phyloP scores from a whole-genome alignment of 306 rosid species.

The Fragaria nilgerrensis region DNA sequence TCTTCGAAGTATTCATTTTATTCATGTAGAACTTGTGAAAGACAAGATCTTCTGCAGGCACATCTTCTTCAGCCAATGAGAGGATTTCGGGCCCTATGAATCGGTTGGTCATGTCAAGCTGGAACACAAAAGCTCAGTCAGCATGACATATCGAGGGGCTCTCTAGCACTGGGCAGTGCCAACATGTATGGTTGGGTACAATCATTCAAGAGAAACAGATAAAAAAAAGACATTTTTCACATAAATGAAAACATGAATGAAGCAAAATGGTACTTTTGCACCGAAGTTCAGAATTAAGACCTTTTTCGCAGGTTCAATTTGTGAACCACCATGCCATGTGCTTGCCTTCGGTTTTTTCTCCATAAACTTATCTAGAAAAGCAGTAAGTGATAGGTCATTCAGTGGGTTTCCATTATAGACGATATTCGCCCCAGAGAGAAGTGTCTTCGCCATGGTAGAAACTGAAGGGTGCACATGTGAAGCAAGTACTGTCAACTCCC shows the following conservation, averaged over 20 bases:
- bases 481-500: conserved; percentile 87
- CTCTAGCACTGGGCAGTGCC: background rate
- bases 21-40: conserved; percentile 88
- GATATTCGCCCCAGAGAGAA: conserved; percentile 87
- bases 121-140: conserved; percentile 30
- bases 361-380: conserved; percentile 96
- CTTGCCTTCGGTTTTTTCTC: conserved; percentile 87
- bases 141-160: conserved; percentile 13
- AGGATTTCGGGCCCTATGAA: conserved; percentile 78
- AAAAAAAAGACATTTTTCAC: background rate
- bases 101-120: conserved; percentile 71
- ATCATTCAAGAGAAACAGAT: background rate
- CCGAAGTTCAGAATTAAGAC: conserved; percentile 24
- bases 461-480: conserved; percentile 94
- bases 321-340: conserved; percentile 94
- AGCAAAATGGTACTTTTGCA: background rate
- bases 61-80: conserved; percentile 78
- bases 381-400: conserved; percentile 67
- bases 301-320: conserved; percentile 93
- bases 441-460: conserved; percentile 81
- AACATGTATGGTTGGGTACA: too few species aligned
- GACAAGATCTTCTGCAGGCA: conserved; percentile 89
- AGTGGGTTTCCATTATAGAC: conserved; percentile 90
- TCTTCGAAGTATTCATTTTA: conserved; percentile 62
- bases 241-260: background rate